Evolutionary conservation across 75 land plant genomes (phyloP).

Genomic region (Pseudotsuga menziesii): DNA sequence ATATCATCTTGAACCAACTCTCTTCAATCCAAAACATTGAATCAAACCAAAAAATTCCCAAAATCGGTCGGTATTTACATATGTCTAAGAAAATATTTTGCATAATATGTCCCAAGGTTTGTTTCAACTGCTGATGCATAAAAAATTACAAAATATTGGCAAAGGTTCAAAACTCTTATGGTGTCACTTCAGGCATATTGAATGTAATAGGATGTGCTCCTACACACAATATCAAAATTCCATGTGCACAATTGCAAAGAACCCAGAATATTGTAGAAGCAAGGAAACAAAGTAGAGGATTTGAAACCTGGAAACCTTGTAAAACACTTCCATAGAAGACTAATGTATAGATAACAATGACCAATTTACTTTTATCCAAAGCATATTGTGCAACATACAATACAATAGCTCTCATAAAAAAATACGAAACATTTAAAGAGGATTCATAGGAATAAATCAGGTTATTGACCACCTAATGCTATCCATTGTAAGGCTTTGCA

Average conservation of each 20-base stretch:
- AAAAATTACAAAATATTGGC: background rate
- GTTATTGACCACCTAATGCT: background rate
- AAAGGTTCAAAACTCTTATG: background rate
- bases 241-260: background rate
- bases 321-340: background rate
- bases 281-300: background rate
- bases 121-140: background rate
- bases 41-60: too few relatives aligned
- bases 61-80: background rate
- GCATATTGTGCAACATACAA: too few relatives aligned
- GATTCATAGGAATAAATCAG: background rate
- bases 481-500: conserved; percentile 13
- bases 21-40: too few relatives aligned
- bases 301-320: background rate
- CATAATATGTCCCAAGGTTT: background rate
- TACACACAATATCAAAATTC: background rate
- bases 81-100: background rate
- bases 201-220: background rate
- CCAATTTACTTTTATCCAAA: background rate
- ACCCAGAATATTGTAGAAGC: background rate
- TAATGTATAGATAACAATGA: background rate
- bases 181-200: background rate
- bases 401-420: too few relatives aligned
- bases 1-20: too few relatives aligned
- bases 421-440: background rate